A percentile compares a stretch with the other conserved stretches of the same genome.
Conservation (phyloP, 805 yeast genomes). For the Wickerhamiella vanderwaltii region DNA sequence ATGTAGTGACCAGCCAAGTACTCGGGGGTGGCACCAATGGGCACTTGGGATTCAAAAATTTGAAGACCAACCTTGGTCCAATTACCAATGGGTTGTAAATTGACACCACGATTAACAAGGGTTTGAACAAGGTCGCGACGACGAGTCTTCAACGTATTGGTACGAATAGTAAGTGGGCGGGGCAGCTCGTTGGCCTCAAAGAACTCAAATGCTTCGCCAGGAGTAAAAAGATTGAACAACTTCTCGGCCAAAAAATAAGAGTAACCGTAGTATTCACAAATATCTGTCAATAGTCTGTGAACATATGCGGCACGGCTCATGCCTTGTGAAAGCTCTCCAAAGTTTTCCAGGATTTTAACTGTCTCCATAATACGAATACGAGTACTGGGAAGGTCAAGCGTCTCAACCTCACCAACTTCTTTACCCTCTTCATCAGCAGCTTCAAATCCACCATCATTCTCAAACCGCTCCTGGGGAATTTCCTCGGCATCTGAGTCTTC, state of each 20-base stretch:
- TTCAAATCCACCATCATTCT: conserved; percentile 15
- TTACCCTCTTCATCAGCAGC: conserved; percentile 24
- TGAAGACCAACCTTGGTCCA: conserved; percentile 99
- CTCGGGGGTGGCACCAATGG: conserved; percentile 99
- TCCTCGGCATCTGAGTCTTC: conserved; percentile 19
- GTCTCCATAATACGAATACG: conserved; percentile 94
- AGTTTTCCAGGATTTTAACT: conserved; percentile 85
- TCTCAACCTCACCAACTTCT: conserved; percentile 25
- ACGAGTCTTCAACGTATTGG: conserved; percentile 90
- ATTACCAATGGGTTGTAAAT: conserved; percentile 88
- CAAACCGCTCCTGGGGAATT: conserved; percentile 16
- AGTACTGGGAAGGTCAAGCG: conserved; percentile 57
- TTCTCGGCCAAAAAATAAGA: conserved; percentile 86
- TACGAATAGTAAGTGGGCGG: conserved; percentile 92
- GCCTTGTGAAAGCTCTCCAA: conserved; percentile 46
- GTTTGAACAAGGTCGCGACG: conserved; percentile 94
- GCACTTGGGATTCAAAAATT: conserved; percentile 97
- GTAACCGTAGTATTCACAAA: conserved; percentile 89
- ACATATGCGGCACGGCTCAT: conserved; percentile 74
- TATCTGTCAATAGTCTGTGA: conserved; percentile 68
- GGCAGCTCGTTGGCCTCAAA: conserved; percentile 97
- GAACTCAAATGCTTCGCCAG: conserved; percentile 94
- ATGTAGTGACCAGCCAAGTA: conserved; percentile 96
- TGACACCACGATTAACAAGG: conserved; percentile 91
- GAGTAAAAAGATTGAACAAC: conserved; percentile 79